phyloP scores from a whole-genome alignment of 1,139 yeast species.

The Pneumocystis jirovecii region DNA sequence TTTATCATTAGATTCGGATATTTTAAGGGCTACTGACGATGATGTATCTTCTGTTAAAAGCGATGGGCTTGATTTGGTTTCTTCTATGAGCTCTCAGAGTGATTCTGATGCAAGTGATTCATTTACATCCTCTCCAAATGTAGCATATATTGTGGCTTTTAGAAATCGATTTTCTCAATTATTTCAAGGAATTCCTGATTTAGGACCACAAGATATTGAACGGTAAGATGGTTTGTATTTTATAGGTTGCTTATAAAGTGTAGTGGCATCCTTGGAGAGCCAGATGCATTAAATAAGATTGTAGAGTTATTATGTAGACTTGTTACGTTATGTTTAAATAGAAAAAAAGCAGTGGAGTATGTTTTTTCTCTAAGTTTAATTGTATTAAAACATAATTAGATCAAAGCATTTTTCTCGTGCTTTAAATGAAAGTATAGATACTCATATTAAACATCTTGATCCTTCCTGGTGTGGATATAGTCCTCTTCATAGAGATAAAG shows the following conservation, averaged over 20 bases:
- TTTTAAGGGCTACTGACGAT: neutral
- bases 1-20: neutral
- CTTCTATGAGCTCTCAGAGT: neutral
- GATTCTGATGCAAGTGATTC: neutral
- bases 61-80: neutral
- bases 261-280: conserved; percentile 6
- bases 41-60: neutral
- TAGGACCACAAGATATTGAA: conserved; percentile 30
- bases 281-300: conserved; percentile 19
- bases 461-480: conserved; percentile 19
- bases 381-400: neutral
- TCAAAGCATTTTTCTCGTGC: conserved; percentile 26
- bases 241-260: neutral
- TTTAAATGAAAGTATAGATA: conserved; percentile 22
- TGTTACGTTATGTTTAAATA: conserved; percentile 25
- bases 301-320: conserved; percentile 25
- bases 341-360: conserved; percentile 27
- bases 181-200: conserved; percentile 23
- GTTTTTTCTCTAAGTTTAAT: neutral
- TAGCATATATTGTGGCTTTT: conserved; percentile 18
- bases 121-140: neutral
- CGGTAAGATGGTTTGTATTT: conserved; percentile 19
- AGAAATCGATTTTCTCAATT: conserved; percentile 22
- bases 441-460: conserved; percentile 19
- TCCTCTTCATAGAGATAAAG: conserved; percentile 17